phyloP scores from a whole-genome alignment of 352 stramenopile species.

The Thalassiosira ordinaria region DNA sequence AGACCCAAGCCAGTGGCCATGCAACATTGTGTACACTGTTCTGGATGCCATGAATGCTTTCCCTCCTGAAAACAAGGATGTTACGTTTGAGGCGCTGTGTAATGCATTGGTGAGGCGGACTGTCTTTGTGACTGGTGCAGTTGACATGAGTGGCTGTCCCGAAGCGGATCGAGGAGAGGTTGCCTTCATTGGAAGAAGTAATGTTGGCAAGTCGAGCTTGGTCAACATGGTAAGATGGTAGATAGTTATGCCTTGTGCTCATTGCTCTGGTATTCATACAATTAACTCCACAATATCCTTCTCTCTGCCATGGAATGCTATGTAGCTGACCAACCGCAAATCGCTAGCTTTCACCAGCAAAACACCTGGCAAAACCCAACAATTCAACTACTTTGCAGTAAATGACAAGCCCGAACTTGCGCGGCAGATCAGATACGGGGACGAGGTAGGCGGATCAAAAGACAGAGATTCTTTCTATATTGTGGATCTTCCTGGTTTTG shows the following conservation, averaged over 20 bases:
- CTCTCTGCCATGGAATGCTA: constrained; percentile 11
- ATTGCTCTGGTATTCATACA: too few species aligned
- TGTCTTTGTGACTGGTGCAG: constrained; percentile 83
- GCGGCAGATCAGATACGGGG: constrained; percentile 83
- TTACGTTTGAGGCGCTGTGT: constrained; percentile 80
- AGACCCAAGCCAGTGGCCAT: constrained; percentile 57
- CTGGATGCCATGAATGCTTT: constrained; percentile 81
- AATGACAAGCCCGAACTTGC: constrained; percentile 86
- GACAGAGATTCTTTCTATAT: constrained; percentile 87
- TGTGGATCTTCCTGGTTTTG: constrained; percentile 87
- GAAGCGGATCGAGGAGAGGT: constrained; percentile 79
- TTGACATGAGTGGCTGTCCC: constrained; percentile 76
- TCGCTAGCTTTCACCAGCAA: constrained; percentile 88
- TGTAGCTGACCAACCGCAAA: constrained; percentile 82
- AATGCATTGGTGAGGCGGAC: constrained; percentile 81
- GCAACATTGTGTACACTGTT: constrained; percentile 83
- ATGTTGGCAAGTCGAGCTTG: constrained; percentile 85
- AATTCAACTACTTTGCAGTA: constrained; percentile 89
- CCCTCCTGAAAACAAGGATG: constrained; percentile 81
- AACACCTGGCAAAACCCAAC: constrained; percentile 87
- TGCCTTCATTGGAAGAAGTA: constrained; percentile 84
- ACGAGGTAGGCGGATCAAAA: constrained; percentile 73
- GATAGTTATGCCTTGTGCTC: constrained; percentile 2
- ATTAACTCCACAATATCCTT: neutral
- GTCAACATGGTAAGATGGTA: constrained; percentile 76